Evolutionary conservation across 2,329 filamentous ascomycete genomes (phyloP).

Genomic region (Waltergamsia citrina): DNA sequence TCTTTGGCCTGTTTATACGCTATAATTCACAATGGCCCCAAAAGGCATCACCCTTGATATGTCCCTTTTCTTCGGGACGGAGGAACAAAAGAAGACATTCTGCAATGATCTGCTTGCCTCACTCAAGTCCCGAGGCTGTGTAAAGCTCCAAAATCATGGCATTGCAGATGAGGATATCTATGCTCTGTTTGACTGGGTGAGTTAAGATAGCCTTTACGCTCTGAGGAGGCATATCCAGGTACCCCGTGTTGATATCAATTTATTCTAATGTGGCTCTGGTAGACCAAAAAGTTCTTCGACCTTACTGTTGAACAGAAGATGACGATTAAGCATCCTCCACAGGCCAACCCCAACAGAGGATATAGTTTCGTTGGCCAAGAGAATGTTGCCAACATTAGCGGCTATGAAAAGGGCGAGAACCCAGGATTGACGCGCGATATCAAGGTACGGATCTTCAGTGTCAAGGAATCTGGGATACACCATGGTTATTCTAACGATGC

Average conservation of each 20-base stretch:
- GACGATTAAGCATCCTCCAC: constrained; percentile 17
- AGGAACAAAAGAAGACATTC: constrained; percentile 12
- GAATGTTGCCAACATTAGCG: constrained; percentile 14
- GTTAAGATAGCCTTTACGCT: background rate
- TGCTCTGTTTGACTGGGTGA: constrained; percentile 10
- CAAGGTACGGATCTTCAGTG: constrained; percentile 1
- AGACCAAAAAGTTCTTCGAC: constrained; percentile 6
- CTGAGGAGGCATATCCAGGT: no score
- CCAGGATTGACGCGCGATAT: constrained; percentile 4
- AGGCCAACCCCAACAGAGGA: constrained; percentile 18
- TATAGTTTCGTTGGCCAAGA: constrained; percentile 19
- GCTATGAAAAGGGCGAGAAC: constrained; percentile 8
- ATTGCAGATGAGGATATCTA: constrained; percentile 12
- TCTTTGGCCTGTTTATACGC: no score
- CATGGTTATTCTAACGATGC: background rate
- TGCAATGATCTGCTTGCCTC: constrained; percentile 12
- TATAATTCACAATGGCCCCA: no score
- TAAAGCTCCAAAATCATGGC: constrained; percentile 15
- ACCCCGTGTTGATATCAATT: no score
- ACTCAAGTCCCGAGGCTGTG: constrained; percentile 8
- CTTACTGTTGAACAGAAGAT: constrained; percentile 15
- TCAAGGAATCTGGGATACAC: no score
- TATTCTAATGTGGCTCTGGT: no score
- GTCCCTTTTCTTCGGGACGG: constrained; percentile 17
- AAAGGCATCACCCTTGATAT: constrained; percentile 16